Conservation (phyloP, 1,139 yeast species). For the Geotrichum restrictum region DNA sequence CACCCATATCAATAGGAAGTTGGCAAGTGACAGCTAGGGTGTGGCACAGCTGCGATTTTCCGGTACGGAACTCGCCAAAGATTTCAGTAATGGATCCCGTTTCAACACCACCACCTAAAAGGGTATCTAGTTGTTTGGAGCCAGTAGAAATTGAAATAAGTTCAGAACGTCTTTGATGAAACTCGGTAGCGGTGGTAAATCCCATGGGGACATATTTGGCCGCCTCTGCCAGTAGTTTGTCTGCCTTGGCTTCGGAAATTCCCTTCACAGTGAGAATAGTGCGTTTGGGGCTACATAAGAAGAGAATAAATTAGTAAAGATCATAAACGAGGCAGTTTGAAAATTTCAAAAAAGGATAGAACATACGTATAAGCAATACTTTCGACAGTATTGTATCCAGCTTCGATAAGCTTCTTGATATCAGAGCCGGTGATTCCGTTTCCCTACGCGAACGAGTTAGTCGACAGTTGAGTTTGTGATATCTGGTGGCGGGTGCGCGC, state of each 20-base stretch:
- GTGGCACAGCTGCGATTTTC: conserved; percentile 94
- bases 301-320: not conserved
- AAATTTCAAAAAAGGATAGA: not conserved
- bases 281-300: conserved; percentile 54
- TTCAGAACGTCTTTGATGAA: conserved; percentile 84
- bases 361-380: conserved; percentile 74
- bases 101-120: conserved; percentile 94
- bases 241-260: conserved; percentile 94
- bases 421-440: conserved; percentile 84
- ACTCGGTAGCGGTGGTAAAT: conserved; percentile 94
- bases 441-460: conserved; percentile 45
- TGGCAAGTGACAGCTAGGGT: conserved; percentile 97
- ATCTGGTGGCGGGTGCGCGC: too few relatives aligned
- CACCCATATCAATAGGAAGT: conserved; percentile 94
- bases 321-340: not conserved
- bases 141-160: conserved; percentile 93
- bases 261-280: conserved; percentile 77
- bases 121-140: conserved; percentile 85
- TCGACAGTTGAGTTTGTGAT: not conserved
- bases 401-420: conserved; percentile 71
- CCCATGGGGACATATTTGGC: conserved; percentile 91
- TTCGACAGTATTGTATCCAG: conserved; percentile 86
- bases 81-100: conserved; percentile 96
- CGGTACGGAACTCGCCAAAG: conserved; percentile 97
- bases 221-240: conserved; percentile 74